Evolutionary conservation across 345 rosid genomes (phyloP).

Genomic region (Melaleuca alternifolia): DNA sequence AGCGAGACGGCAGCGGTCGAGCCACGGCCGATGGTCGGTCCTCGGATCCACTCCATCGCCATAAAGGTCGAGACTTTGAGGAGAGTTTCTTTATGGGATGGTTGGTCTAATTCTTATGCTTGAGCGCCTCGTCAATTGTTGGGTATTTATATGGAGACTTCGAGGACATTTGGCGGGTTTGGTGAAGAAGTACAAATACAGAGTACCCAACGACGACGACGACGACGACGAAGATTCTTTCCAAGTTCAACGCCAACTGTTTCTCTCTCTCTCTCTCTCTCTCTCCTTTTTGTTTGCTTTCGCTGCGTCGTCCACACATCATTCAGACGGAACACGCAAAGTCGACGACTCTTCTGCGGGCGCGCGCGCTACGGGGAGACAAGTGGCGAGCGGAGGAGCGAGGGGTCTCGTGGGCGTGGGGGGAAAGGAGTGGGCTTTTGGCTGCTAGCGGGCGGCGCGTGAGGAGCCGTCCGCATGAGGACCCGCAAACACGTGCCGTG

Average conservation of each 20-base stretch:
- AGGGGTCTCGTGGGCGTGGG: no score
- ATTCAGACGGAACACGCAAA: not conserved
- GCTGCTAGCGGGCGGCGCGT: conserved; percentile 3
- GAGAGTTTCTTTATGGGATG: not conserved
- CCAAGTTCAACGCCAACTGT: not conserved
- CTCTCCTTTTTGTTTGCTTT: not conserved
- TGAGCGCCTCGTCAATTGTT: not conserved
- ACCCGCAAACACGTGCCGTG: conserved; percentile 33
- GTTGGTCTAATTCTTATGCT: not conserved
- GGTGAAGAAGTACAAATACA: not conserved
- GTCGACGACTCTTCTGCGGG: not conserved
- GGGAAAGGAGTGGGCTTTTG: not conserved
- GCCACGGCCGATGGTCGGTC: conserved; percentile 73
- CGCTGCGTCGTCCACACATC: not conserved
- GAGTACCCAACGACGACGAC: not conserved
- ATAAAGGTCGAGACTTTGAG: not conserved
- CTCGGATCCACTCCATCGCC: conserved; percentile 63
- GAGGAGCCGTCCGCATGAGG: conserved; percentile 21
- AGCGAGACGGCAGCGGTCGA: conserved; percentile 77
- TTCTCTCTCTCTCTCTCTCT: not conserved
- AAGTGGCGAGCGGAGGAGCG: conserved; percentile 18
- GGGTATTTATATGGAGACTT: not conserved
- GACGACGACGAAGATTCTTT: not conserved
- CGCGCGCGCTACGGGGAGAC: not conserved
- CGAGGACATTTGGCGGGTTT: not conserved